Conservation (phyloP, 306 rosid genomes). For the Malus sylvestris region DNA sequence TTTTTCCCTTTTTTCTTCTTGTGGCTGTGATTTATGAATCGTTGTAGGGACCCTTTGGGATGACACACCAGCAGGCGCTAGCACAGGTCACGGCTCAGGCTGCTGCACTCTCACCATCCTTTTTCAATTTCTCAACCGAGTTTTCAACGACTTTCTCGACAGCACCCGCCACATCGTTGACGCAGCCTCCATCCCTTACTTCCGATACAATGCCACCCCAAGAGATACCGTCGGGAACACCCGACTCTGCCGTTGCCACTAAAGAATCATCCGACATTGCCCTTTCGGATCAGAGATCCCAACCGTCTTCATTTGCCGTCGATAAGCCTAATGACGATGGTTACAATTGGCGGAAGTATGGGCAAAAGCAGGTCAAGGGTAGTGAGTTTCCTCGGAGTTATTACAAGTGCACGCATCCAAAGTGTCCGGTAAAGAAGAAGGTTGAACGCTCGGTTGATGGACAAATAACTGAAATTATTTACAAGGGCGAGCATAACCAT, state of each 20-base stretch:
- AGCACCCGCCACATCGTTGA: conserved; percentile 17
- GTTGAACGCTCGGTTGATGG: conserved; percentile 80
- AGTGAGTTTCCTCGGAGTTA: conserved; percentile 77
- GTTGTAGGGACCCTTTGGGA: conserved; percentile 51
- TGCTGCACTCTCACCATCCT: conserved; percentile 30
- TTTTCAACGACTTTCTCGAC: conserved; percentile 29
- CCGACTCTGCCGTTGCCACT: conserved; percentile 6
- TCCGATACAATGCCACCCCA: conserved; percentile 25
- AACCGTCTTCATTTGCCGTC: conserved; percentile 30
- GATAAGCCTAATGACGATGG: conserved; percentile 73
- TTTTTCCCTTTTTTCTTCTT: not conserved
- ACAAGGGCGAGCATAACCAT: conserved; percentile 78
- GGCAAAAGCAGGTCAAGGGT: conserved; percentile 86
- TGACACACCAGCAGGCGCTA: conserved; percentile 63
- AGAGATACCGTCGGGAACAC: conserved; percentile 17
- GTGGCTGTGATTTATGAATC: conserved; percentile 9
- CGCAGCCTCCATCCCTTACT: conserved; percentile 27
- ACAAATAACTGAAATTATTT: conserved; percentile 62
- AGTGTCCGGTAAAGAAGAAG: conserved; percentile 78
- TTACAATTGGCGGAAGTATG: conserved; percentile 78
- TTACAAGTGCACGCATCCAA: conserved; percentile 64
- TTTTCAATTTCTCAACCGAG: conserved; percentile 33
- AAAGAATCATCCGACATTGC: conserved; percentile 35
- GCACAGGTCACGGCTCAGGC: conserved; percentile 65
- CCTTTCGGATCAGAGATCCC: conserved; percentile 38